These are phyloP conservation scores for Lotmaria passim DNA, from an alignment of 208 protist species.

Conservation along the genomic window DNA sequence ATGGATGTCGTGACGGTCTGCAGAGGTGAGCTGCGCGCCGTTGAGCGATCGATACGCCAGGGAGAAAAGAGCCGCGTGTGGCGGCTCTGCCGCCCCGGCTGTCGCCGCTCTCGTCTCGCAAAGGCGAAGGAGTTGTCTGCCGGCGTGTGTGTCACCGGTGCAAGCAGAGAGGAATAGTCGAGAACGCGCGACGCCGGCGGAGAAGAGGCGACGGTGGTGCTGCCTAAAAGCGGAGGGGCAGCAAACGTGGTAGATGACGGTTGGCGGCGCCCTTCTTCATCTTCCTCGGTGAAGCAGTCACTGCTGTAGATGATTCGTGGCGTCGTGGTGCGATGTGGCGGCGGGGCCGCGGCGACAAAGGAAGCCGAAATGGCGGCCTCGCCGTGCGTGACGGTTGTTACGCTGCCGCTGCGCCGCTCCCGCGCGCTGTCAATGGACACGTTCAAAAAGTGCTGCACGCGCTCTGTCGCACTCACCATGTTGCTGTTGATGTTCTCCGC, in stretches of 20 bases:
- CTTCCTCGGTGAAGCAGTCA: too few relatives aligned
- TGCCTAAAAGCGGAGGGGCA: neutral
- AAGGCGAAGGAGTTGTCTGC: neutral
- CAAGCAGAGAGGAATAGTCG: conserved; percentile 32
- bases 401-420: conserved; percentile 17
- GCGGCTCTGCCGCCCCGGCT: neutral
- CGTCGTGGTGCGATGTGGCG: neutral
- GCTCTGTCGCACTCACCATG: conserved; percentile 3
- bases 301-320: neutral
- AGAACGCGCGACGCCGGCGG: conserved; percentile 29
- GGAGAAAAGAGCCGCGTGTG: conserved; percentile 16
- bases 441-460: conserved; percentile 21
- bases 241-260: neutral
- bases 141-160: neutral
- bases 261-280: too few relatives aligned
- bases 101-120: neutral
- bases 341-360: neutral
- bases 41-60: conserved; percentile 4
- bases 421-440: conserved; percentile 20
- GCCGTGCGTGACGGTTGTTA: too few relatives aligned
- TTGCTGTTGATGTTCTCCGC: conserved; percentile 14
- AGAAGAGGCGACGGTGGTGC: neutral
- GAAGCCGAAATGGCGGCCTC: too few relatives aligned
- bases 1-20: neutral
- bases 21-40: neutral